A percentile compares a stretch with the other conserved stretches of the same genome.
These are phyloP conservation scores for Cairneyella variabilis DNA, from an alignment of 495 filamentous ascomycete species.

Conservation along the genomic window DNA sequence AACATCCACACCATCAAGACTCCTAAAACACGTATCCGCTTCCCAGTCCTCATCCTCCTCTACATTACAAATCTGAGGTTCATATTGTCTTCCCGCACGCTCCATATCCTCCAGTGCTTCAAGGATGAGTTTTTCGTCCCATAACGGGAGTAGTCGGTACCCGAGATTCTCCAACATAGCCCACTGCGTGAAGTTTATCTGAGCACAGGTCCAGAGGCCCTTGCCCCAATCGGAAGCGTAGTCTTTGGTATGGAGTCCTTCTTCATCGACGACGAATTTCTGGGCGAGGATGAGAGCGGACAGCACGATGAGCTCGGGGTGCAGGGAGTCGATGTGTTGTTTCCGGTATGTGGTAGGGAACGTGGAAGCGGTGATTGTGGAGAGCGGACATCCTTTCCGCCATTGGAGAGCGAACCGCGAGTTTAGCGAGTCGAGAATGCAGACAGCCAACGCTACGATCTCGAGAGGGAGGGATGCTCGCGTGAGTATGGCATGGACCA, in stretches of 20 bases:
- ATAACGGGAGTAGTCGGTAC: conserved; percentile 48
- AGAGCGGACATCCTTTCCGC: conserved; percentile 44
- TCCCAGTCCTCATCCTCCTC: conserved; percentile 12
- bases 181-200: conserved; percentile 51
- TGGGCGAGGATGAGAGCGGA: conserved; percentile 45
- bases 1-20: not conserved
- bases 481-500: conserved; percentile 48
- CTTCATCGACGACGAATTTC: conserved; percentile 50
- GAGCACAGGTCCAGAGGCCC: conserved; percentile 45
- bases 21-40: conserved; percentile 8
- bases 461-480: conserved; percentile 46
- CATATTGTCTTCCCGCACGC: conserved; percentile 38
- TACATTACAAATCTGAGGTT: conserved; percentile 12
- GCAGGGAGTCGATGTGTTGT: conserved; percentile 50
- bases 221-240: conserved; percentile 42
- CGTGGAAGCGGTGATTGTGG: not conserved
- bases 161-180: conserved; percentile 51
- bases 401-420: conserved; percentile 48
- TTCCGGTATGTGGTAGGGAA: not conserved
- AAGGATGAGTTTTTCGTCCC: conserved; percentile 40
- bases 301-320: conserved; percentile 49
- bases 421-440: conserved; percentile 52
- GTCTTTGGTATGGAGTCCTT: conserved; percentile 35
- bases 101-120: conserved; percentile 51
- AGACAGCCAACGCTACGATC: conserved; percentile 48